These are phyloP conservation scores for Solanum gandarillasii DNA, from an alignment of 257 asterid genomes.

Conservation along the genomic window DNA sequence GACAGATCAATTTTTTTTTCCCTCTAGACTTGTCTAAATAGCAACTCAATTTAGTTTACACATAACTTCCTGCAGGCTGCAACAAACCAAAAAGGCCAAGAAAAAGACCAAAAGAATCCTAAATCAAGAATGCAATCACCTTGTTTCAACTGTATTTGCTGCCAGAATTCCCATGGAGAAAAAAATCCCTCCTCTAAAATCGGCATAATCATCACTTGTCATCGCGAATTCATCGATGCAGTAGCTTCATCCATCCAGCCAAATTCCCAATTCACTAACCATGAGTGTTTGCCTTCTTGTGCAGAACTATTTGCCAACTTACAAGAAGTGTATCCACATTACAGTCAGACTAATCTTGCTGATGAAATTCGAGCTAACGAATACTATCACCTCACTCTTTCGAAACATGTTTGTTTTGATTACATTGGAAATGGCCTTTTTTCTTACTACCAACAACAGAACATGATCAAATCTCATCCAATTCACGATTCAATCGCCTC, in stretches of 20 bases:
- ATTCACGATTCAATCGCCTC: slow-evolving; percentile 19
- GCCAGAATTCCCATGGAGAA: slow-evolving; percentile 6
- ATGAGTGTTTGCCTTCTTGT: slow-evolving; percentile 55
- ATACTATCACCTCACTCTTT: slow-evolving; percentile 34
- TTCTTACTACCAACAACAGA: slow-evolving; percentile 44
- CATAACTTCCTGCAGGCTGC: neutral
- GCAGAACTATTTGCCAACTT: slow-evolving; percentile 19
- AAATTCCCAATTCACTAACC: slow-evolving; percentile 51
- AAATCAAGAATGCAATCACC: slow-evolving; percentile 32
- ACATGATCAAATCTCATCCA: neutral
- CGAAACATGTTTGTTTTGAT: slow-evolving; percentile 54
- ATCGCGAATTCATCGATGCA: slow-evolving; percentile 27
- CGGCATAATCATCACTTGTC: slow-evolving; percentile 8
- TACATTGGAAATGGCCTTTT: slow-evolving; percentile 75
- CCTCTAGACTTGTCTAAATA: neutral
- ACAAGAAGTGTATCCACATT: slow-evolving; percentile 25
- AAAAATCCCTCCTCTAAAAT: neutral
- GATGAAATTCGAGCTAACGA: slow-evolving; percentile 54
- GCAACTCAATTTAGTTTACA: neutral
- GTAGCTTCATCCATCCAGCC: slow-evolving; percentile 35
- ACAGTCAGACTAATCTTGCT: slow-evolving; percentile 24
- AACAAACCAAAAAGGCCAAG: neutral
- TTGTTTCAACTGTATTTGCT: slow-evolving; percentile 34
- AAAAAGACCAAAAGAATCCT: neutral
- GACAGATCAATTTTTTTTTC: neutral